Percentiles rank a stretch among this genome's conserved stretches.
Conservation (phyloP, 306 rosid genomes). For the Lotus japonicus region DNA sequence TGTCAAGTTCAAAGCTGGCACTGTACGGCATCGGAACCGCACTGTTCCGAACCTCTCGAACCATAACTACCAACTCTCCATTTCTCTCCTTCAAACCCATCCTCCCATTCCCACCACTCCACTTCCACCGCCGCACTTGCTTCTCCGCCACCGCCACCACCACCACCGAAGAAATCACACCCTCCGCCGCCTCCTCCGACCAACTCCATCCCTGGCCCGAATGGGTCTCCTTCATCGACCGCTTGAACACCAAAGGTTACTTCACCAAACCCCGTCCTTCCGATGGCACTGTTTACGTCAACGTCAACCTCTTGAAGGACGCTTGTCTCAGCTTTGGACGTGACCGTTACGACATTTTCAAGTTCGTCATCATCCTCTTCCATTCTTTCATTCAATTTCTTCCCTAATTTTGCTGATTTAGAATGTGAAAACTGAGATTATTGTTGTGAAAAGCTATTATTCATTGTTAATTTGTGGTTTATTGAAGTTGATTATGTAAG, state of each 20-base stretch:
- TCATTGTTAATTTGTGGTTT: neutral
- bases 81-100: constrained; percentile 30
- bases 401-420: neutral
- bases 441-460: too few relatives aligned
- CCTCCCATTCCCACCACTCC: constrained; percentile 16
- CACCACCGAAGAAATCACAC: constrained; percentile 9
- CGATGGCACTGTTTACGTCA: constrained; percentile 25
- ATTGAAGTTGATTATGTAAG: neutral
- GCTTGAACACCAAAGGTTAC: constrained; percentile 62
- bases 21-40: constrained; percentile 47
- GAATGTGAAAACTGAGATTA: too few relatives aligned
- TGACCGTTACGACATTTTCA: constrained; percentile 78
- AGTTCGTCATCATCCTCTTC: constrained; percentile 27
- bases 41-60: constrained; percentile 34
- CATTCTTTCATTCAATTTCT: neutral
- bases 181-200: constrained; percentile 4
- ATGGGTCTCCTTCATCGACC: constrained; percentile 83
- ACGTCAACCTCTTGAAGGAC: constrained; percentile 55
- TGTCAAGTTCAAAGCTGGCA: constrained; percentile 52
- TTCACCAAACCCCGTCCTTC: constrained; percentile 26
- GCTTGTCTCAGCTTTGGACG: constrained; percentile 77
- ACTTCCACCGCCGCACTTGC: constrained; percentile 25
- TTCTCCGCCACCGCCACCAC: constrained; percentile 5
- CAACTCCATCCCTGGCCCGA: constrained; percentile 85
- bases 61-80: constrained; percentile 11